Percentiles rank a stretch among this genome's conserved stretches.
phyloP scores from a whole-genome alignment of 2,329 filamentous ascomycete species.

The Apiospora sp. region DNA sequence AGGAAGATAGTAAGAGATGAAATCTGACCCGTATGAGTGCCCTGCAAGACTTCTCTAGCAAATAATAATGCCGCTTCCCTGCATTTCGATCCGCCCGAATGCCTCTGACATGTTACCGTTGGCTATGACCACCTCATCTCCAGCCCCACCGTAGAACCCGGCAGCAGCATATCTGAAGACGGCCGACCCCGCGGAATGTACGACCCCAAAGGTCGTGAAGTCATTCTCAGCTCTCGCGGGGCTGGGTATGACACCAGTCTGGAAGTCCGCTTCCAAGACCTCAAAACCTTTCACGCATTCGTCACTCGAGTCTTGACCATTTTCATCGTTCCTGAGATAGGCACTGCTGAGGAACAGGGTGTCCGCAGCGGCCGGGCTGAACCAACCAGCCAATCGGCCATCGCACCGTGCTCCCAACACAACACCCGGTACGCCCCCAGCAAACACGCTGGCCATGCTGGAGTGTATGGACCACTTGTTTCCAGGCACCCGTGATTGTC shows the following conservation, averaged over 20 bases:
- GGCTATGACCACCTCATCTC: background rate
- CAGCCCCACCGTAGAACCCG: background rate
- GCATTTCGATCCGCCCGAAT: background rate
- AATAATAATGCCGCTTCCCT: background rate
- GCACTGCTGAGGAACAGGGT: background rate
- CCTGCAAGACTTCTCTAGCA: too few relatives aligned
- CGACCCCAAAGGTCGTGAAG: background rate
- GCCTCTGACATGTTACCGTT: background rate
- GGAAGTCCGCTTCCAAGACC: too few relatives aligned
- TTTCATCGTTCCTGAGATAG: background rate
- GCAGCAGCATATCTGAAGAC: conserved; percentile 6
- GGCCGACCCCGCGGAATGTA: background rate
- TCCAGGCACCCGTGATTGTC: background rate
- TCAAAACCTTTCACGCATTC: background rate
- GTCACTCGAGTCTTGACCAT: background rate
- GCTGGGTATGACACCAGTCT: background rate
- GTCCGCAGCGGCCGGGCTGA: background rate
- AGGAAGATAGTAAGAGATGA: too few relatives aligned
- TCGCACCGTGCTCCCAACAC: background rate
- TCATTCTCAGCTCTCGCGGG: background rate
- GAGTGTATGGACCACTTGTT: background rate
- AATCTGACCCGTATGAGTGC: too few relatives aligned
- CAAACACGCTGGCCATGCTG: background rate
- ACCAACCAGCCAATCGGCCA: background rate
- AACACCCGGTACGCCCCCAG: background rate